Evolutionary conservation across 2,329 filamentous ascomycete species (phyloP).

Genomic region (Epichloe bromicola): DNA sequence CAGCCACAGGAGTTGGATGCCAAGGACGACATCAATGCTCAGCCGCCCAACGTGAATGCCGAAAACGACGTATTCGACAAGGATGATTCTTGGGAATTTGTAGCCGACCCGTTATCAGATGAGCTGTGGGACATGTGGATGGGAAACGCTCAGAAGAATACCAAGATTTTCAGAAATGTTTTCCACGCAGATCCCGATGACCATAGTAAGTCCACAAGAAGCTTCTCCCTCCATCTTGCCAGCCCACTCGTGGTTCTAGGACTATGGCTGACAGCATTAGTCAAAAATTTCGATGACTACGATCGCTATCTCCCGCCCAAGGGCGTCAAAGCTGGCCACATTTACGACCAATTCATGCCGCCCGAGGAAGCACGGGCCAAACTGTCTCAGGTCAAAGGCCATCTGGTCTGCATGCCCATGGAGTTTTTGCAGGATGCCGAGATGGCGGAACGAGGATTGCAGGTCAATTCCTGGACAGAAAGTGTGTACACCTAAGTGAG

Average conservation of each 20-base stretch:
- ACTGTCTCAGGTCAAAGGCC: constrained; percentile 69
- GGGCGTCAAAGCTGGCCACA: constrained; percentile 68
- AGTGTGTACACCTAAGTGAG: constrained; percentile 58
- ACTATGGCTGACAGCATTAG: constrained; percentile 20
- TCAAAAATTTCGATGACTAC: constrained; percentile 85
- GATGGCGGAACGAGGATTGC: constrained; percentile 81
- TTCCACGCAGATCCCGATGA: constrained; percentile 88
- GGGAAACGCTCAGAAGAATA: constrained; percentile 54
- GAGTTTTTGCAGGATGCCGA: constrained; percentile 71
- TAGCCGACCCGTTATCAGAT: constrained; percentile 58
- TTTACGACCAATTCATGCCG: constrained; percentile 69
- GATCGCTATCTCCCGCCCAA: constrained; percentile 60
- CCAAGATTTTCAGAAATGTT: constrained; percentile 60
- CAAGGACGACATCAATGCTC: constrained; percentile 55
- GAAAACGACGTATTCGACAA: constrained; percentile 50
- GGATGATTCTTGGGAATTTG: constrained; percentile 50
- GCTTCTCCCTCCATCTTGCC: neutral
- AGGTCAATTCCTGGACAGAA: constrained; percentile 78
- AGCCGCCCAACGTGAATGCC: constrained; percentile 53
- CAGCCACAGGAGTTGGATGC: constrained; percentile 59
- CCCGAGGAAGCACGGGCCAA: constrained; percentile 60
- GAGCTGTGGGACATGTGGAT: constrained; percentile 60
- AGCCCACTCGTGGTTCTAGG: neutral
- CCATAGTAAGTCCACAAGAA: constrained; percentile 39
- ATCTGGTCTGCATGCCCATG: constrained; percentile 92